Base-by-base conservation (phyloP, 129 eudicot genomes). In the Silybum marianum region DNA sequence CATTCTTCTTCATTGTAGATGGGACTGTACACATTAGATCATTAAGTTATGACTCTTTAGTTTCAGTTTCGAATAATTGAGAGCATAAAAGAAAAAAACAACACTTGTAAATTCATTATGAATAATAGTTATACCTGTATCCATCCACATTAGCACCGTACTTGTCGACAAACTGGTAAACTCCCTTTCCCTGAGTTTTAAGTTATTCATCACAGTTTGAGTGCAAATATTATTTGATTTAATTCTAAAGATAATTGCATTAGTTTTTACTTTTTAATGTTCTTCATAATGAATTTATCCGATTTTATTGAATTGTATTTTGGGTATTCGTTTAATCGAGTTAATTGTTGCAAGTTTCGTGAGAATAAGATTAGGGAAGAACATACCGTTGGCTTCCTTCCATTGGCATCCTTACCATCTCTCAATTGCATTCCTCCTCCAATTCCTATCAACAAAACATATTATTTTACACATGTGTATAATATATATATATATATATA, bases 91-190 rank as follows among this genome's bases (percentile, higher is more conserved):
- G 66, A 58, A 51, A 48, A 48, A 51, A 22, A 51, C n/a, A n/a
- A 58, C 23, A 58, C 16, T 11, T 44, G 54, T 16, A 44, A 44
- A 44, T 44, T 58, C 7, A 18, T n/a, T 58, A 58, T 58, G 66
- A 7, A 58, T 18, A 7, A 58, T 18, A 78, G 2, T 40, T 63
- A 24, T 75, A 92, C 97, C 98, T 95, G 98, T 96, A 96, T 84
- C 99, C 99, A 76, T 96, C 99, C 9, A 96, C 98, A 26, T 96
- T 96, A 84, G 98, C 98, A 88, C 99, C 98, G 24, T 96, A 96
- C 83, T 96, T 93, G 91, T 96, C 98, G 38, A 93, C 97, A 44
- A 26, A 93, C 77, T 93, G 99, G 93, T 96, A 96, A 23, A 96
- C 99, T 81, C 98, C 99, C 91, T 96, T 96, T 69, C 99, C 99